These are phyloP conservation scores for Plasmopara muralis DNA, from an alignment of 352 stramenopile genomes.

Conservation along the genomic window DNA sequence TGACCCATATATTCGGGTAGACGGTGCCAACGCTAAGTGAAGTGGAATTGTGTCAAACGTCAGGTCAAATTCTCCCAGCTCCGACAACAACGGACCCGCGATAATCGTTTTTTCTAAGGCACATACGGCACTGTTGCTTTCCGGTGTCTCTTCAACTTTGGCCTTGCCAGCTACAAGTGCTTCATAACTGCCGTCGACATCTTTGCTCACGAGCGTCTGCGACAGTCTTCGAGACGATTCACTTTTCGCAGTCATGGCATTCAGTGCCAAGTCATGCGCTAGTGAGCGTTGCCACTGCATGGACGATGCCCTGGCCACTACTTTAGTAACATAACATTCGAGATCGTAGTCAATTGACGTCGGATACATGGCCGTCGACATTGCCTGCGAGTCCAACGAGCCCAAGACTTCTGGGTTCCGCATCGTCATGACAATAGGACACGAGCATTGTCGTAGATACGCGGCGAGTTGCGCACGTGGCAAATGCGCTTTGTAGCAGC, in stretches of 20 bases:
- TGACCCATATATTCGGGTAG: conserved; percentile 64
- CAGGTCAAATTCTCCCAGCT: conserved; percentile 51
- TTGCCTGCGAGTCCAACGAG: conserved; percentile 47
- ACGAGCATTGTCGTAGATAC: conserved; percentile 36
- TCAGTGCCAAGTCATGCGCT: conserved; percentile 46
- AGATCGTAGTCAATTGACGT: conserved; percentile 51
- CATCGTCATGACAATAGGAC: conserved; percentile 62
- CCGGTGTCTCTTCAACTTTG: conserved; percentile 12
- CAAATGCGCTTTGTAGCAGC: conserved; percentile 37
- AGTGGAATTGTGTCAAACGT: conserved; percentile 51
- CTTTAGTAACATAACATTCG: conserved; percentile 26
- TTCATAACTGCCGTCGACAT: conserved; percentile 13
- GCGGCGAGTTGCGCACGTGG: conserved; percentile 35
- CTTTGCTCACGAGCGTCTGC: conserved; percentile 19
- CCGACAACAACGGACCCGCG: conserved; percentile 18
- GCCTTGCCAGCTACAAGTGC: conserved; percentile 11
- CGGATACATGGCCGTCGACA: conserved; percentile 72
- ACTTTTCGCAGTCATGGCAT: conserved; percentile 23
- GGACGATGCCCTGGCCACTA: conserved; percentile 47
- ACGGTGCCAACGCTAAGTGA: conserved; percentile 46
- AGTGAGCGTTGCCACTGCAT: conserved; percentile 57
- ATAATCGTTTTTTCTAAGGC: conserved; percentile 12
- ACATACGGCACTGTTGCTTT: conserved; percentile 18
- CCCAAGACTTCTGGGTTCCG: conserved; percentile 54
- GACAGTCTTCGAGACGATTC: conserved; percentile 18